Evolutionary conservation across 805 yeast species (phyloP).

Genomic region (Starmerella floricola): DNA sequence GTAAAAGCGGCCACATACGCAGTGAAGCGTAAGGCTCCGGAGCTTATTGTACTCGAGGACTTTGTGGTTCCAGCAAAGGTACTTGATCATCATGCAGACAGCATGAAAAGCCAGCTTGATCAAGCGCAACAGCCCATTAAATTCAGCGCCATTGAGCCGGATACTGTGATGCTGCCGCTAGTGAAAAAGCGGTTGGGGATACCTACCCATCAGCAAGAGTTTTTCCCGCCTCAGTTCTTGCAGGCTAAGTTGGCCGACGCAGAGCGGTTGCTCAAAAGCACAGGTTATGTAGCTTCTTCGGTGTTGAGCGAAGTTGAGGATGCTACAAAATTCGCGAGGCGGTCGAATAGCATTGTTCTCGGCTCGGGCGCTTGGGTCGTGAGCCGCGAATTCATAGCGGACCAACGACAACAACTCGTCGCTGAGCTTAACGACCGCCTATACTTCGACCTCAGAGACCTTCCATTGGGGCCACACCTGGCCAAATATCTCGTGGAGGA

Average conservation of each 20-base stretch:
- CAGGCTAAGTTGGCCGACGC: not conserved
- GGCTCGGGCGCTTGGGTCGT: conserved; percentile 7
- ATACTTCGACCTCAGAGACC: conserved; percentile 14
- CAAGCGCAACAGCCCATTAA: conserved; percentile 6
- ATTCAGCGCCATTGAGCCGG: conserved; percentile 9
- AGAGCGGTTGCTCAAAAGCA: not conserved
- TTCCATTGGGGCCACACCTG: conserved; percentile 8
- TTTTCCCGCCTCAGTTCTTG: conserved; percentile 5
- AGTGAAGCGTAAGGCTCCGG: conserved; percentile 2
- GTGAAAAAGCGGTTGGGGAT: conserved; percentile 8
- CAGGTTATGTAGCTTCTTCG: conserved; percentile 7
- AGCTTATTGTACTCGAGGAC: conserved; percentile 5
- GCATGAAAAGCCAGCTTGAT: conserved; percentile 6
- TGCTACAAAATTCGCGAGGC: conserved; percentile 10
- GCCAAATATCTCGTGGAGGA: conserved; percentile 5
- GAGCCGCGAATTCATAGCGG: conserved; percentile 4
- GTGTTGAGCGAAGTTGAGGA: not conserved
- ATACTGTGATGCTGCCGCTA: conserved; percentile 6
- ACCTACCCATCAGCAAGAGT: conserved; percentile 1
- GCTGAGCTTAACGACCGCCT: conserved; percentile 6
- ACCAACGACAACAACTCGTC: not conserved
- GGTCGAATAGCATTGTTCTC: conserved; percentile 1
- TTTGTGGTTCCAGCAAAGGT: conserved; percentile 11
- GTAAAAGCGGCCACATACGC: conserved; percentile 13
- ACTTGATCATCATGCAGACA: conserved; percentile 4